Conservation (phyloP, 2,329 filamentous ascomycete genomes). For the Ceratocystis alfenasii region DNA sequence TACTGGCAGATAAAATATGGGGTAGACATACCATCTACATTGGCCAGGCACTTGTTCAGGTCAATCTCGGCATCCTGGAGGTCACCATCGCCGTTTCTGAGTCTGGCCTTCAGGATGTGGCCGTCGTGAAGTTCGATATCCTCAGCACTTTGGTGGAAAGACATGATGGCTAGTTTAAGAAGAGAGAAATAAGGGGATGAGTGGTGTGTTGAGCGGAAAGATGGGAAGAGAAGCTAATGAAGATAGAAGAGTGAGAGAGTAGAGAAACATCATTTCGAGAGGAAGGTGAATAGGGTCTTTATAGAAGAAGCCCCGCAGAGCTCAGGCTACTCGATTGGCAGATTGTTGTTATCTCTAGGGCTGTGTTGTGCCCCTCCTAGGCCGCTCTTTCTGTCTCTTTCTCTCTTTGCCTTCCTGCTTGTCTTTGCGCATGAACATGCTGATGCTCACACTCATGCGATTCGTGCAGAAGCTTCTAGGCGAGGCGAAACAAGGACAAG, state of each 20-base stretch:
- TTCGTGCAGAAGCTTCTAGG: conserved; percentile 8
- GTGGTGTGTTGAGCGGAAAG: not conserved
- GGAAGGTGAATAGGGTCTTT: not conserved
- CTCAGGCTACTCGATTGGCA: not conserved
- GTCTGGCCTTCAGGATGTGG: conserved; percentile 37
- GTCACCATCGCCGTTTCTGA: conserved; percentile 35
- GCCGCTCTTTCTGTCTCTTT: no score
- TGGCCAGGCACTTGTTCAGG: conserved; percentile 42
- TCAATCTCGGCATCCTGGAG: conserved; percentile 38
- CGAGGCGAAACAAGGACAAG: conserved; percentile 1
- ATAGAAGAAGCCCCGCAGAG: not conserved
- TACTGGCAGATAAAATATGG: not conserved
- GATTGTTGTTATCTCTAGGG: not conserved
- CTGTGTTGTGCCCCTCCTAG: no score
- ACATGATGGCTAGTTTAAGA: conserved; percentile 17
- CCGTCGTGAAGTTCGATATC: conserved; percentile 34
- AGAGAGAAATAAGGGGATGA: not conserved
- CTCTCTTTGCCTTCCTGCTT: not conserved
- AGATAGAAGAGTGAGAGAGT: conserved; percentile 5
- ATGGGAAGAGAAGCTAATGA: not conserved
- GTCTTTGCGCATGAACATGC: conserved; percentile 7
- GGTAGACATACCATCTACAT: conserved; percentile 36
- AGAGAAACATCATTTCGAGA: not conserved
- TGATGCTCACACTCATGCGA: conserved; percentile 5
- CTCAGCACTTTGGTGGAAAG: conserved; percentile 39